A percentile compares a stretch with the other conserved stretches of the same genome.
Conservation (phyloP, 2,329 filamentous ascomycete species). For the Botrytis elliptica region DNA sequence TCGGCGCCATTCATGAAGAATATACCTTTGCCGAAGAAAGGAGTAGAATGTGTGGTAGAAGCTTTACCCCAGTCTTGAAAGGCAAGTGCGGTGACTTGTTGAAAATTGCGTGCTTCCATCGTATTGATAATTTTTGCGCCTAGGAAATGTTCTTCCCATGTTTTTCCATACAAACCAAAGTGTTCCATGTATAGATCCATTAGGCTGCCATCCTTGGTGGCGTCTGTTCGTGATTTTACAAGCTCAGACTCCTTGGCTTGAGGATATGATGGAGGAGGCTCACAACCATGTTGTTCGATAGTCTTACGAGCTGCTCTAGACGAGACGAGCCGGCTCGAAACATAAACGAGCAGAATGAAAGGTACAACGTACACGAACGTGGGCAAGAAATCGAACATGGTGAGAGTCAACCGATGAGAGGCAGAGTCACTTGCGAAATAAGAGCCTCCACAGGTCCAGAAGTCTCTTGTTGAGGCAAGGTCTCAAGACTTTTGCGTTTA, state of each 20-base stretch:
- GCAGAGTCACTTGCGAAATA: not conserved
- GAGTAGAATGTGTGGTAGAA: constrained; percentile 1
- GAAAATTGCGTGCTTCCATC: constrained; percentile 10
- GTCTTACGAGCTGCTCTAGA: not conserved
- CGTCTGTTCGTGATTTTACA: not conserved
- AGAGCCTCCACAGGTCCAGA: not conserved
- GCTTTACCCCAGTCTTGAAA: constrained; percentile 12
- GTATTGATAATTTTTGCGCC: constrained; percentile 11
- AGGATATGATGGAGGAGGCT: not conserved
- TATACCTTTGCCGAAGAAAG: constrained; percentile 12
- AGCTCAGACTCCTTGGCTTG: not conserved
- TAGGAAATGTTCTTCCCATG: constrained; percentile 5
- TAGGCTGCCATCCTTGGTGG: constrained; percentile 4
- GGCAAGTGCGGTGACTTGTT: constrained; percentile 6
- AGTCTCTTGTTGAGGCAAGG: not conserved
- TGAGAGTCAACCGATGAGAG: not conserved
- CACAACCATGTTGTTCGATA: not conserved
- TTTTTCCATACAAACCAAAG: constrained; percentile 8
- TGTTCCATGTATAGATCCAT: constrained; percentile 13
- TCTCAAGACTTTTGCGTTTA: not conserved
- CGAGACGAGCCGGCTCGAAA: not conserved
- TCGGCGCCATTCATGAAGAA: constrained; percentile 14
- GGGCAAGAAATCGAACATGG: not conserved
- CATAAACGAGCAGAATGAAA: not conserved
- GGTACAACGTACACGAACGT: not conserved